Conservation (phyloP, 1,284 basidiomycete species). For the Cystobasidium sp. region DNA sequence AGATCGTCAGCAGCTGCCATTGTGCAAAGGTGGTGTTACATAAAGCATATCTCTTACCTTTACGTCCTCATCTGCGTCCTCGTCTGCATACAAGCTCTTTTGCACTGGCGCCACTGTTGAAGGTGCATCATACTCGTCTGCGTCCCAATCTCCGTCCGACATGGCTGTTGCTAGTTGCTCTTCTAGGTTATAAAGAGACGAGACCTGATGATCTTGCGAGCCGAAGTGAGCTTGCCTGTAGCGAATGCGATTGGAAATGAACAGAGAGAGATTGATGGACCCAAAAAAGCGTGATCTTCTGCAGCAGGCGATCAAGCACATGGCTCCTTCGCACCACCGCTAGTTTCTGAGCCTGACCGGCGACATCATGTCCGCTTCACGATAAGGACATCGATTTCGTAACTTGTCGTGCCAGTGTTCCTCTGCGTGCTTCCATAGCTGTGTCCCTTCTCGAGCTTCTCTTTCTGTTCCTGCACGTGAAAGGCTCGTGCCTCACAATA, state of each 20-base stretch:
- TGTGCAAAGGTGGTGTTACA: conserved; percentile 62
- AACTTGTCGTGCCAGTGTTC: too few relatives aligned
- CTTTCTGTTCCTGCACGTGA: too few relatives aligned
- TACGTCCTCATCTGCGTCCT: conserved; percentile 75
- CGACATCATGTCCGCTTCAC: too few relatives aligned
- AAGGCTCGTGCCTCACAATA: too few relatives aligned
- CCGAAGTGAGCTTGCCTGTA: neutral
- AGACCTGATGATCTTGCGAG: neutral
- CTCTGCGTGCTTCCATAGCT: too few relatives aligned
- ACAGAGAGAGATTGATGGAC: too few relatives aligned
- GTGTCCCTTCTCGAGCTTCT: too few relatives aligned
- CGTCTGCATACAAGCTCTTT: conserved; percentile 78
- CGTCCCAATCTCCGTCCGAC: conserved; percentile 42
- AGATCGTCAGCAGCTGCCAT: neutral
- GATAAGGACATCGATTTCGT: too few relatives aligned
- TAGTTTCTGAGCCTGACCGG: neutral
- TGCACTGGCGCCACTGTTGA: conserved; percentile 52
- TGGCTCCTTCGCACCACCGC: neutral
- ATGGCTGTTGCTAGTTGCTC: neutral
- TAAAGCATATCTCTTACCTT: conserved; percentile 59
- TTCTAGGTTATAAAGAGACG: neutral
- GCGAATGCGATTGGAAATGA: too few relatives aligned
- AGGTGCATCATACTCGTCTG: conserved; percentile 32
- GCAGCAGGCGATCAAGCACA: neutral
- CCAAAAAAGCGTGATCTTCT: conserved; percentile 2